Conservation (phyloP, 2,329 filamentous ascomycete genomes). For the Nemania bipapillata region DNA sequence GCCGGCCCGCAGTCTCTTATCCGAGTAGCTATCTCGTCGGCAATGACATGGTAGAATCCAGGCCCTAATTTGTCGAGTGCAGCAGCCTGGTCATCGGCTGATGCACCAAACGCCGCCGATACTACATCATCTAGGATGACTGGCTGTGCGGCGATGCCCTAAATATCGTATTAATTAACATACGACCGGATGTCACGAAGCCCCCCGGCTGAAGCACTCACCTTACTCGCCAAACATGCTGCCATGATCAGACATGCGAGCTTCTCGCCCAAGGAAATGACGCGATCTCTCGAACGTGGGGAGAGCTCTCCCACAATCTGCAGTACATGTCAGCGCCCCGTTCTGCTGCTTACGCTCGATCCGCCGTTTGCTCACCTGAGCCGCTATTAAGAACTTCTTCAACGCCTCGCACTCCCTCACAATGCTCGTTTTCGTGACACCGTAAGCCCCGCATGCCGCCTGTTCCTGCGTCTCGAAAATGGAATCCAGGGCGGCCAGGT, state of each 20-base stretch:
- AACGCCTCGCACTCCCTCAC: slow-evolving; percentile 61
- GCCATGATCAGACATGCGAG: slow-evolving; percentile 49
- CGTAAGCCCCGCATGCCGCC: slow-evolving; percentile 49
- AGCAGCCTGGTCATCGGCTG: slow-evolving; percentile 44
- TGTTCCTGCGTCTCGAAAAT: slow-evolving; percentile 38
- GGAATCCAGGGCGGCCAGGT: slow-evolving; percentile 55
- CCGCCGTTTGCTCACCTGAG: slow-evolving; percentile 54
- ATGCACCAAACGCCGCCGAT: slow-evolving; percentile 44
- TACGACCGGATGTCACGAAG: neutral
- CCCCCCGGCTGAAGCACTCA: slow-evolving; percentile 37
- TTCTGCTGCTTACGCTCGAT: neutral
- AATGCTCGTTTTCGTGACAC: slow-evolving; percentile 56
- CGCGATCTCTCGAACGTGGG: slow-evolving; percentile 61
- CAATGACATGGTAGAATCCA: slow-evolving; percentile 45
- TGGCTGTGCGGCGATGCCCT: slow-evolving; percentile 45
- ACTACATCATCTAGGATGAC: slow-evolving; percentile 47
- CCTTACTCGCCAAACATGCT: slow-evolving; percentile 47
- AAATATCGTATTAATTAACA: slow-evolving; percentile 16
- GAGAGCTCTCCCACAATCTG: slow-evolving; percentile 61
- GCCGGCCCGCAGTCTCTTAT: slow-evolving; percentile 44
- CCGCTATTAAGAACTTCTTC: slow-evolving; percentile 63
- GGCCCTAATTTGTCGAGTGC: slow-evolving; percentile 44
- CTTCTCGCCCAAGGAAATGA: slow-evolving; percentile 58
- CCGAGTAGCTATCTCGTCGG: slow-evolving; percentile 44
- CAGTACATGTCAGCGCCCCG: slow-evolving; percentile 37